These are phyloP conservation scores for Parachaetomium inaequale DNA, from an alignment of 495 filamentous ascomycete species.

Conservation along the genomic window DNA sequence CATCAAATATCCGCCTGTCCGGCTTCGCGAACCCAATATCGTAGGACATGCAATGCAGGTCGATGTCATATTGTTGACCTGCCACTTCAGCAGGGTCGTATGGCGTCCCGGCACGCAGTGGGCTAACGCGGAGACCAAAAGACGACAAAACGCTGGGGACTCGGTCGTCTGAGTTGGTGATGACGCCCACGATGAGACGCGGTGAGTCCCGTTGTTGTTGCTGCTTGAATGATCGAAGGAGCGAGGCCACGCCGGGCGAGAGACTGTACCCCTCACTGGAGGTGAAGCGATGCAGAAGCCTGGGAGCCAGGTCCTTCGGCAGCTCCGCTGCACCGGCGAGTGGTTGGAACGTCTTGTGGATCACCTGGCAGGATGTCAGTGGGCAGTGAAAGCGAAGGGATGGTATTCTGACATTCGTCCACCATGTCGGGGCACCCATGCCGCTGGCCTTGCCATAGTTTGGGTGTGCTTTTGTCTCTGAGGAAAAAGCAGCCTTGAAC, in stretches of 20 bases:
- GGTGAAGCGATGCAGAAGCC: conserved; percentile 59
- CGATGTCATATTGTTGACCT: conserved; percentile 46
- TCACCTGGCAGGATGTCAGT: conserved; percentile 17
- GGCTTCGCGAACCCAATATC: conserved; percentile 72
- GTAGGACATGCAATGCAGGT: conserved; percentile 68
- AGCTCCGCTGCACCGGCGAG: conserved; percentile 23
- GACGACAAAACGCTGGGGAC: conserved; percentile 58
- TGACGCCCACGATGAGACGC: conserved; percentile 56
- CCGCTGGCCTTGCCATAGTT: conserved; percentile 64
- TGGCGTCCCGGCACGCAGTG: conserved; percentile 17
- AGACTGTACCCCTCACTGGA: conserved; percentile 59
- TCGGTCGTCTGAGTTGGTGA: conserved; percentile 77
- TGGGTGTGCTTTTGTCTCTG: conserved; percentile 48
- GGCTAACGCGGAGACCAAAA: conserved; percentile 57
- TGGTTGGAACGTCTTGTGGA: conserved; percentile 41
- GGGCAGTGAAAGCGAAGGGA: not conserved
- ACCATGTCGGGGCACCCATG: conserved; percentile 62
- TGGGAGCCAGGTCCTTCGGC: conserved; percentile 49
- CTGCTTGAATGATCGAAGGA: conserved; percentile 49
- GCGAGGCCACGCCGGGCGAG: conserved; percentile 49
- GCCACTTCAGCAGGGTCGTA: not conserved
- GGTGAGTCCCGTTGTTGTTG: conserved; percentile 1
- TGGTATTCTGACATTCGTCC: conserved; percentile 53
- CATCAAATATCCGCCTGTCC: conserved; percentile 57
- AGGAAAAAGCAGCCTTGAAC: conserved; percentile 49